Conservation (phyloP, 148 eudicot species). For the Diospyros kaki region DNA sequence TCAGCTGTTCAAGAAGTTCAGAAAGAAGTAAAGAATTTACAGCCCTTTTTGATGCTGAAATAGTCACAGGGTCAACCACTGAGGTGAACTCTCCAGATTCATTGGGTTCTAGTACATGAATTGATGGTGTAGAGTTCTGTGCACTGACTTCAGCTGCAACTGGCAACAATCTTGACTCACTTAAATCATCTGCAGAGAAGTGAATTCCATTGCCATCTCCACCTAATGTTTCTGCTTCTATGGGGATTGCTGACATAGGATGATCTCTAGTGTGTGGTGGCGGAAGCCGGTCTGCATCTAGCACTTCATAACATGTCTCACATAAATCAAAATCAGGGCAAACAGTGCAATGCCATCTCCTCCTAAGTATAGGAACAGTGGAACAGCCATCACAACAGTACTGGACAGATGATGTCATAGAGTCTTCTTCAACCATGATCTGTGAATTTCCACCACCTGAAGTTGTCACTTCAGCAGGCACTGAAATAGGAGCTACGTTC, state of each 20-base stretch:
- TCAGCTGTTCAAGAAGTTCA: conserved; percentile 79
- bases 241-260: conserved; percentile 95
- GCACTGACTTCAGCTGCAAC: conserved; percentile 45
- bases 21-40: conserved; percentile 89
- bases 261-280: conserved; percentile 97
- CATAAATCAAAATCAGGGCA: conserved; percentile 99
- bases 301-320: conserved; percentile 92
- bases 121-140: conserved; percentile 63
- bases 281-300: conserved; percentile 87
- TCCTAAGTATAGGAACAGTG: conserved; percentile 87
- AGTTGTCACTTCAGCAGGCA: conserved; percentile 42
- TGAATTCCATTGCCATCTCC: conserved; percentile 86
- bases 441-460: conserved; percentile 65
- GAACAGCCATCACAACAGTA: conserved; percentile 99
- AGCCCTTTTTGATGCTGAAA: conserved; percentile 95
- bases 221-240: conserved; percentile 80
- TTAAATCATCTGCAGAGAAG: conserved; percentile 59
- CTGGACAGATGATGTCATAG: conserved; percentile 92
- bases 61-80: conserved; percentile 76
- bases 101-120: conserved; percentile 78
- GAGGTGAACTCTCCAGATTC: conserved; percentile 75
- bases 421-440: conserved; percentile 90
- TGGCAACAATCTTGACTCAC: conserved; percentile 55
- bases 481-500: conserved; percentile 48
- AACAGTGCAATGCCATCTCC: conserved; percentile 96